Evolutionary conservation across 495 filamentous ascomycete genomes (phyloP).

Genomic region (Extremus antarcticus): DNA sequence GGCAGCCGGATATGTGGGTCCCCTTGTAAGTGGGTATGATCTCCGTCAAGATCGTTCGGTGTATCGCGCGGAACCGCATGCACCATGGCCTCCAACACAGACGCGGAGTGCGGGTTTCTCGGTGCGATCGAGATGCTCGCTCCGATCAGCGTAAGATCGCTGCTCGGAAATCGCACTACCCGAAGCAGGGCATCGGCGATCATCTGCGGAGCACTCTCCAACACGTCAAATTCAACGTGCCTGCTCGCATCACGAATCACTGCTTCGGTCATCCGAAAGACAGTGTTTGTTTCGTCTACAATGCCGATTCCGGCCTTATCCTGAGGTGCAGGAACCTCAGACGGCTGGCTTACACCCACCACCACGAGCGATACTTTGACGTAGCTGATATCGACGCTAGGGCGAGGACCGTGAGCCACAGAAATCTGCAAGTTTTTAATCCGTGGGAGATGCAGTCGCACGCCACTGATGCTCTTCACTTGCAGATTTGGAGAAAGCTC

Average conservation of each 20-base stretch:
- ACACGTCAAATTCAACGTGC: neutral
- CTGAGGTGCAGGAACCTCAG: neutral
- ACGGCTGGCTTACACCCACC: too few species aligned
- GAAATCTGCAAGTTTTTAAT: neutral
- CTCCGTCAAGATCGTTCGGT: too few species aligned
- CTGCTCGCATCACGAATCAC: neutral
- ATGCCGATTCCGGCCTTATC: neutral
- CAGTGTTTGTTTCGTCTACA: neutral
- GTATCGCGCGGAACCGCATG: too few species aligned
- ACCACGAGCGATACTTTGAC: neutral
- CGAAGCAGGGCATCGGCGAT: neutral
- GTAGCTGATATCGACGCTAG: neutral
- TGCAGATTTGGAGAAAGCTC: neutral
- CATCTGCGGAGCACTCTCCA: neutral
- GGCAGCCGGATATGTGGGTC: too few species aligned
- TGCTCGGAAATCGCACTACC: neutral
- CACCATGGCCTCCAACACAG: neutral
- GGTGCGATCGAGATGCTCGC: neutral
- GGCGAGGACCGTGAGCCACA: neutral
- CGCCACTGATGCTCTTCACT: neutral
- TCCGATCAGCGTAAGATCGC: neutral
- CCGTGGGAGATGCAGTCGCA: neutral
- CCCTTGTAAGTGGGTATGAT: too few species aligned
- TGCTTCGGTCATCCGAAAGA: neutral
- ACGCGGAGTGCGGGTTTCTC: neutral